Conservation (phyloP, 2,329 filamentous ascomycete genomes). For the Fusarium sp. region DNA sequence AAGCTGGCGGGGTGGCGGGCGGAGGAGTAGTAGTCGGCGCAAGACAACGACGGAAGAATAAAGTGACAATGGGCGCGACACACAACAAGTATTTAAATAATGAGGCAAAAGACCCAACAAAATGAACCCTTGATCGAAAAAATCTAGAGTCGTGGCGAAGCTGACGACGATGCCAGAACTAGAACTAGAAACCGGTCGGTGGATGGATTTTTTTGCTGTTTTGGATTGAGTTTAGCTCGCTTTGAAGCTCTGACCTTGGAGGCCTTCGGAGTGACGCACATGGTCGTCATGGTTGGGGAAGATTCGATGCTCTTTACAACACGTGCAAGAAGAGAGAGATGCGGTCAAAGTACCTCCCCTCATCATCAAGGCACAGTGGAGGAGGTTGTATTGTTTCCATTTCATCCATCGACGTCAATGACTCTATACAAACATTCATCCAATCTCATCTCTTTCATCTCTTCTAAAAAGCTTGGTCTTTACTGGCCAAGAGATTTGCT, state of each 20-base stretch:
- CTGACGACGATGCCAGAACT: constrained; percentile 37
- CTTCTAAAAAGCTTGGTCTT: background rate
- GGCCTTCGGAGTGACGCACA: constrained; percentile 47
- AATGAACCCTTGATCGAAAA: background rate
- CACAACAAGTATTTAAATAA: background rate
- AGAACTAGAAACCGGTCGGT: background rate
- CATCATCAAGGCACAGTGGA: background rate
- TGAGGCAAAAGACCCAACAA: background rate
- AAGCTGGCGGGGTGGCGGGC: constrained; percentile 11
- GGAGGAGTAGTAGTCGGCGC: constrained; percentile 8
- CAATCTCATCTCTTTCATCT: constrained; percentile 2
- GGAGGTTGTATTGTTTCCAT: background rate
- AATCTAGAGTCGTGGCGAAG: constrained; percentile 39
- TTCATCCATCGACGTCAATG: background rate
- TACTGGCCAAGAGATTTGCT: background rate
- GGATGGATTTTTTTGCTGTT: background rate
- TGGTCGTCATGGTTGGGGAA: constrained; percentile 47
- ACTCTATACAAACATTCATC: background rate
- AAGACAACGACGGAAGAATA: background rate
- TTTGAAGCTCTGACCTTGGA: constrained; percentile 27
- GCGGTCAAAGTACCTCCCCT: background rate
- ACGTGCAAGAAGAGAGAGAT: constrained; percentile 30
- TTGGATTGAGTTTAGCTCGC: constrained; percentile 11
- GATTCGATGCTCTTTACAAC: constrained; percentile 21
- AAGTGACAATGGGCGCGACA: background rate